Evolutionary conservation across 2,329 filamentous ascomycete species (phyloP).

Genomic region (Pseudogymnoascus sp.): DNA sequence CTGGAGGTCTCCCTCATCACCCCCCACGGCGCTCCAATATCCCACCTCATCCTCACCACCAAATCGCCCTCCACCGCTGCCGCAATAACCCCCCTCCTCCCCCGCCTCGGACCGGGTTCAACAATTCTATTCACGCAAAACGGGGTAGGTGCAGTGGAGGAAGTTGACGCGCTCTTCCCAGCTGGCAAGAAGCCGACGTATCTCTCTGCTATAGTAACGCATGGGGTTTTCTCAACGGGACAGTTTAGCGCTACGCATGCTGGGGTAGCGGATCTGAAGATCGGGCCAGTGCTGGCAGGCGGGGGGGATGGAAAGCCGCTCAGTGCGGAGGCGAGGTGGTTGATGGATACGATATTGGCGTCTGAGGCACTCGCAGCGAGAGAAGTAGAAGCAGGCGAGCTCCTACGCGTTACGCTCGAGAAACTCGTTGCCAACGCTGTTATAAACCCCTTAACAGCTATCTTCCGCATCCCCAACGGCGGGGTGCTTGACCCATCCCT

Average conservation of each 20-base stretch:
- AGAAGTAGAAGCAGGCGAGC: conserved; percentile 34
- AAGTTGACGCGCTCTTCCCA: conserved; percentile 55
- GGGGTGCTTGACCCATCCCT: conserved; percentile 58
- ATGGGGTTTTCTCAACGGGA: conserved; percentile 46
- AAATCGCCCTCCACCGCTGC: conserved; percentile 65
- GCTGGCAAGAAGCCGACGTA: conserved; percentile 58
- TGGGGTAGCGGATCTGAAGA: conserved; percentile 39
- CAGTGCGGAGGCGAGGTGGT: conserved; percentile 25
- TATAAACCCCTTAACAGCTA: conserved; percentile 77
- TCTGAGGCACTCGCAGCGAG: conserved; percentile 39
- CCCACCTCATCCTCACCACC: conserved; percentile 69
- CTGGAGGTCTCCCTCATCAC: conserved; percentile 17
- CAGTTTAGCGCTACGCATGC: conserved; percentile 48
- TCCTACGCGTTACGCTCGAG: conserved; percentile 65
- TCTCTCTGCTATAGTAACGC: conserved; percentile 57
- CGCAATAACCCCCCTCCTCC: conserved; percentile 50
- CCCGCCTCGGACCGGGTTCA: conserved; percentile 56
- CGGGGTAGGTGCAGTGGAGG: conserved; percentile 67
- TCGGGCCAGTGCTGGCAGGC: conserved; percentile 41
- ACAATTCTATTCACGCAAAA: conserved; percentile 83
- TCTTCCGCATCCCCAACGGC: conserved; percentile 75
- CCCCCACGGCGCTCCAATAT: conserved; percentile 38
- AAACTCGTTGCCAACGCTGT: conserved; percentile 76
- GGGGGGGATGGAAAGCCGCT: not conserved
- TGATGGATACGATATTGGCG: conserved; percentile 36